Conservation (phyloP, 768 basidiomycete species). For the Hysterangium stoloniferum region DNA sequence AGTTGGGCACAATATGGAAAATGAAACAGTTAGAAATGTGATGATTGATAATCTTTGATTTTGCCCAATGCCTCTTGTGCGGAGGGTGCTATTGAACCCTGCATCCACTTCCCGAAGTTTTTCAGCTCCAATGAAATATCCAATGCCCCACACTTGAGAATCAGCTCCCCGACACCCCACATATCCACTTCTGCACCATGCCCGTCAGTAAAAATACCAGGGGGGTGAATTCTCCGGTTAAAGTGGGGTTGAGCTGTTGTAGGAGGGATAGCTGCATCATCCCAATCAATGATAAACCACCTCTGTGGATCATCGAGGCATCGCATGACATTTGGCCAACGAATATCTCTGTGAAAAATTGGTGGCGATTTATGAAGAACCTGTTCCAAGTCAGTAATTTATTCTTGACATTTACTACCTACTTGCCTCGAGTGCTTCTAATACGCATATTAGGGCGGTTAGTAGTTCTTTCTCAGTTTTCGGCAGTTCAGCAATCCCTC, state of each 20-base stretch:
- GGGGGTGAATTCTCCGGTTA: background rate
- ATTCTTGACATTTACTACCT: background rate
- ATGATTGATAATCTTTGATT: background rate
- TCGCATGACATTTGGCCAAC: background rate
- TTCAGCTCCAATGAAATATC: background rate
- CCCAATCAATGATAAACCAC: no score
- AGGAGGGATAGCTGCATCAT: background rate
- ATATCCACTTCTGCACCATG: no score
- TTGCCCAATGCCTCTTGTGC: background rate
- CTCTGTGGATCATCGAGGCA: background rate
- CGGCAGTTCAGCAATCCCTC: background rate
- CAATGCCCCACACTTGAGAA: no score
- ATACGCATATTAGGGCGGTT: background rate
- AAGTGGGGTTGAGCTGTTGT: background rate
- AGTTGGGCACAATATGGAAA: no score
- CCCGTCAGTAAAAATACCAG: background rate
- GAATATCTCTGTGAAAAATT: background rate
- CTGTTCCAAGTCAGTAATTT: background rate
- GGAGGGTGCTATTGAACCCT: background rate
- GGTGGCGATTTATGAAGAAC: no score
- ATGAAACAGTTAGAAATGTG: no score
- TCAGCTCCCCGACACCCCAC: no score
- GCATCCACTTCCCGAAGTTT: background rate
- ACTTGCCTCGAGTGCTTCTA: background rate
- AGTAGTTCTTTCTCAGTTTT: background rate